Evolutionary conservation across 352 stramenopile species (phyloP).

Genomic region (Pythium sp.): DNA sequence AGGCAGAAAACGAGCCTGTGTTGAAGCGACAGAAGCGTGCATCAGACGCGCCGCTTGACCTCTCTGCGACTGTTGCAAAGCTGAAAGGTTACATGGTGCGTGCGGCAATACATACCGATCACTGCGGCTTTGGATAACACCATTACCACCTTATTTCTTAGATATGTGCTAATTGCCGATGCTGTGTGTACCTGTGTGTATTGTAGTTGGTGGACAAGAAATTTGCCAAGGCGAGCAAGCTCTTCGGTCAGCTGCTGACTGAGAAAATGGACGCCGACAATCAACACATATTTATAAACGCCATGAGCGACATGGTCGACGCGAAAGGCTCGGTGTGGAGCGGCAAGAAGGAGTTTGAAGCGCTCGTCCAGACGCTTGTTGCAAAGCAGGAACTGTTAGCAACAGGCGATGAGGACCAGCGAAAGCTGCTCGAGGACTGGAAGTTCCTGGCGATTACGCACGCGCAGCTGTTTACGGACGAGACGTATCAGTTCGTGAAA

Average conservation of each 20-base stretch:
- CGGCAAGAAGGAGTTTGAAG: constrained; percentile 51
- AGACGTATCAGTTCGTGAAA: constrained; percentile 79
- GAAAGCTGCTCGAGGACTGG: constrained; percentile 37
- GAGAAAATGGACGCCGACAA: constrained; percentile 39
- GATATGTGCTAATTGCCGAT: neutral
- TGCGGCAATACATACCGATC: neutral
- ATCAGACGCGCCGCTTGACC: constrained; percentile 32
- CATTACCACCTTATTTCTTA: neutral
- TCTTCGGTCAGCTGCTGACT: constrained; percentile 49
- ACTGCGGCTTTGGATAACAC: neutral
- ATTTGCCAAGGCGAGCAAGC: constrained; percentile 58
- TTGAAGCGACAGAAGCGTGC: constrained; percentile 29
- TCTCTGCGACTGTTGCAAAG: constrained; percentile 43
- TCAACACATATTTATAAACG: constrained; percentile 42
- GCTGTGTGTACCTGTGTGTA: neutral
- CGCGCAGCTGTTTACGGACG: constrained; percentile 71
- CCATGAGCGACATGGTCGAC: constrained; percentile 42
- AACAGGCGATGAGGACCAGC: constrained; percentile 3
- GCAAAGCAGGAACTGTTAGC: constrained; percentile 30
- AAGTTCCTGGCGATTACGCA: constrained; percentile 58
- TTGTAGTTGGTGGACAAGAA: constrained; percentile 68
- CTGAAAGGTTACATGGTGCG: constrained; percentile 69
- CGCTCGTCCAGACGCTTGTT: constrained; percentile 41
- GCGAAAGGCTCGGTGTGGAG: constrained; percentile 41
- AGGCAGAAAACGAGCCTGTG: neutral